Evolutionary conservation across 768 basidiomycete genomes (phyloP).

Genomic region (Russula olivacea): DNA sequence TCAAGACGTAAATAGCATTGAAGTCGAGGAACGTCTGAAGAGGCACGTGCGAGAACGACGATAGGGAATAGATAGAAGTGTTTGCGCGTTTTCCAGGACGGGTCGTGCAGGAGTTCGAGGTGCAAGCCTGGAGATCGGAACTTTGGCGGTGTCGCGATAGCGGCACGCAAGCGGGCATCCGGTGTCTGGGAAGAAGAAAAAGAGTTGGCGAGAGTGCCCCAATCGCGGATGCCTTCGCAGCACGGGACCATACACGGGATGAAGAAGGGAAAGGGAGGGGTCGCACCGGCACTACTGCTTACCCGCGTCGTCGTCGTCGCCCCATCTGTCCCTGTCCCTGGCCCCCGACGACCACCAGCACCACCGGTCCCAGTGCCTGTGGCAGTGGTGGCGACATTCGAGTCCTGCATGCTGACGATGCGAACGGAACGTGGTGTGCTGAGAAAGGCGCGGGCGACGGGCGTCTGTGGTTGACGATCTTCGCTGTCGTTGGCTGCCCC

Average conservation of each 20-base stretch:
- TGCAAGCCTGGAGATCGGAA: conserved; percentile 64
- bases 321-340: conserved; percentile 20
- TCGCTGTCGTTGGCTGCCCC: background rate
- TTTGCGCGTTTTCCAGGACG: conserved; percentile 46
- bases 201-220: conserved; percentile 39
- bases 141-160: conserved; percentile 41
- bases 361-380: too few relatives aligned
- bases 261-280: background rate
- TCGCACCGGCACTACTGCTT: conserved; percentile 30
- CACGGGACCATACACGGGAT: conserved; percentile 51
- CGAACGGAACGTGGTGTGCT: conserved; percentile 72
- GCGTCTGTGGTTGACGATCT: conserved; percentile 11
- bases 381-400: background rate
- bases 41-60: conserved; percentile 63
- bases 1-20: conserved; percentile 75
- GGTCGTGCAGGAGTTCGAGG: conserved; percentile 59
- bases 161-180: conserved; percentile 29
- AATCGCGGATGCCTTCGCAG: conserved; percentile 39
- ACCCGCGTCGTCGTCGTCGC: conserved; percentile 35
- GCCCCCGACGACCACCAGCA: conserved; percentile 31
- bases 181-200: conserved; percentile 38
- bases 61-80: conserved; percentile 53
- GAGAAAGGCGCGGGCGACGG: conserved; percentile 31
- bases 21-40: conserved; percentile 86
- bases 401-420: conserved; percentile 64